Evolutionary conservation across 305 asterid genomes (phyloP).

Genomic region (Rubia occidens): DNA sequence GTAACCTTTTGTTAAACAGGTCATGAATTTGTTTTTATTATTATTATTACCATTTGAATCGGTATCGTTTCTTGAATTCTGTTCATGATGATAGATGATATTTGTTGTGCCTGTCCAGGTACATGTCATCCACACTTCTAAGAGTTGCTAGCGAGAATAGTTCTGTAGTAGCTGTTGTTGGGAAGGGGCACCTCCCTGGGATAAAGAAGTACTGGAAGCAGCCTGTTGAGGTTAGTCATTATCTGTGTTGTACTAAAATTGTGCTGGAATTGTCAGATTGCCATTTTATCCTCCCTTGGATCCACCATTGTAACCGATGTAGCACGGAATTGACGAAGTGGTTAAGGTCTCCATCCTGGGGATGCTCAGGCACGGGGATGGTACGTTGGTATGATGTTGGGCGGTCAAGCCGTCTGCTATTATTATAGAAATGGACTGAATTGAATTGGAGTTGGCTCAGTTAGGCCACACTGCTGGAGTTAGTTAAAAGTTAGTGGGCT

Average conservation of each 20-base stretch:
- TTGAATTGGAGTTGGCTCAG: background rate
- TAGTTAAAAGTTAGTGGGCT: background rate
- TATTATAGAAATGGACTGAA: background rate
- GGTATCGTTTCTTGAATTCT: background rate
- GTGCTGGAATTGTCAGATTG: background rate
- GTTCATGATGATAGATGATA: slow-evolving; percentile 6
- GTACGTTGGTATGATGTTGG: background rate
- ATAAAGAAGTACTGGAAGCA: slow-evolving; percentile 74
- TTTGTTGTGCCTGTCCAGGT: slow-evolving; percentile 32
- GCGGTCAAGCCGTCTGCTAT: background rate
- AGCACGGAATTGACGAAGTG: background rate
- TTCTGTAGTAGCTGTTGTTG: slow-evolving; percentile 90
- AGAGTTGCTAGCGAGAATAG: slow-evolving; percentile 60
- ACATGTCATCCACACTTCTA: slow-evolving; percentile 67
- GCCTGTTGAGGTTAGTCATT: slow-evolving; percentile 54
- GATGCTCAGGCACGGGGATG: background rate
- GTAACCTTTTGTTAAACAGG: background rate
- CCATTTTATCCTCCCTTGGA: background rate
- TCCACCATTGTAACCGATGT: background rate
- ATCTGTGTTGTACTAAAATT: background rate
- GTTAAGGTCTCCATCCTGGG: background rate
- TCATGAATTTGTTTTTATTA: background rate
- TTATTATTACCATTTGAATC: background rate
- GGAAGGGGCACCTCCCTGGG: slow-evolving; percentile 84
- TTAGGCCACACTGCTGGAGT: too few relatives aligned